phyloP scores from a whole-genome alignment of 345 rosid species.

The Brassica cretica region DNA sequence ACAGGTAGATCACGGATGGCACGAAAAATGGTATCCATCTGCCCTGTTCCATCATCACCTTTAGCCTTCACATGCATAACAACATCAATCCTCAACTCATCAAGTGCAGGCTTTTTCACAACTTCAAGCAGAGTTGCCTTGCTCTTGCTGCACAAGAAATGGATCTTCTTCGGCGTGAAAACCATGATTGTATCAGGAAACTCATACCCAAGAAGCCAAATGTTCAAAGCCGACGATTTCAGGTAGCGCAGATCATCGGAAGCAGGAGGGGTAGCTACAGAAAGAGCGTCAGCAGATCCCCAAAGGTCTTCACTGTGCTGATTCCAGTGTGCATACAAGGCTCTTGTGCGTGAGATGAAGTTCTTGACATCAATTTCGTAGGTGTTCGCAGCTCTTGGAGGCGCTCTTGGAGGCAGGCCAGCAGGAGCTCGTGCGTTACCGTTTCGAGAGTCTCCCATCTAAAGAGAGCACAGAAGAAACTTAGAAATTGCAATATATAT shows the following conservation, averaged over 20 bases:
- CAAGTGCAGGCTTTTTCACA: conserved; percentile 63
- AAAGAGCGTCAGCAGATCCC: conserved; percentile 66
- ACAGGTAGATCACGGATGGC: conserved; percentile 55
- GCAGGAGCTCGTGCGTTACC: conserved; percentile 51
- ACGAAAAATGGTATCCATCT: conserved; percentile 66
- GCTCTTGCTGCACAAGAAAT: conserved; percentile 76
- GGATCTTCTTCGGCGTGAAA: conserved; percentile 70
- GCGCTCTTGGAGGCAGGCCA: conserved; percentile 30
- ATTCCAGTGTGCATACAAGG: conserved; percentile 68
- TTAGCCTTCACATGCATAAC: conserved; percentile 67
- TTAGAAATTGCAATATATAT: neutral
- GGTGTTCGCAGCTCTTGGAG: conserved; percentile 43
- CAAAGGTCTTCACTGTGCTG: conserved; percentile 60
- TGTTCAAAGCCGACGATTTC: conserved; percentile 82
- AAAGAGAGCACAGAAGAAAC: conserved; percentile 13
- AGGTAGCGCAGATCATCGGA: conserved; percentile 83
- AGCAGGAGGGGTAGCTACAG: conserved; percentile 79
- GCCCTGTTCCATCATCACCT: conserved; percentile 64
- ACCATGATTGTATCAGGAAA: conserved; percentile 96
- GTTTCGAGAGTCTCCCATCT: conserved; percentile 69
- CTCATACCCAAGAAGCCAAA: conserved; percentile 93
- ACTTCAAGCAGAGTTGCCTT: conserved; percentile 74
- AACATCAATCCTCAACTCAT: conserved; percentile 63
- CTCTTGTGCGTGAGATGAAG: conserved; percentile 60
- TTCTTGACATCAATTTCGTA: conserved; percentile 62